These are phyloP conservation scores for Hysterium pulicare DNA, from an alignment of 2,329 filamentous ascomycete species.

Conservation along the genomic window DNA sequence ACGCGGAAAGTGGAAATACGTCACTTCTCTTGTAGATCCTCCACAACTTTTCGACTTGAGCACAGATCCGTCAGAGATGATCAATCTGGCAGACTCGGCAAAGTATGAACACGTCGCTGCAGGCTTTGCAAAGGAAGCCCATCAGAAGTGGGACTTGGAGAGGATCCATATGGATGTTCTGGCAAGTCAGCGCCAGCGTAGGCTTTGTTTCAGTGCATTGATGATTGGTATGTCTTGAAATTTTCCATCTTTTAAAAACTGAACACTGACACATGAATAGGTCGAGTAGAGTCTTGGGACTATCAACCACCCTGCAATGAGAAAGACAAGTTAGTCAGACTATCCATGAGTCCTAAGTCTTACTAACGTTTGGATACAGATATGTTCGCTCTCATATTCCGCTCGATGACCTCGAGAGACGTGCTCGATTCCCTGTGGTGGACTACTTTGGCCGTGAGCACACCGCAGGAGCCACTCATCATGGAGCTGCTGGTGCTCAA, in stretches of 20 bases:
- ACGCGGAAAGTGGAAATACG: conserved; percentile 85
- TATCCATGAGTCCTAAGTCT: neutral
- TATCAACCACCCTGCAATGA: conserved; percentile 72
- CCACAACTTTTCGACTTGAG: conserved; percentile 80
- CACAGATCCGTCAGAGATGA: conserved; percentile 71
- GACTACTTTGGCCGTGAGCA: conserved; percentile 42
- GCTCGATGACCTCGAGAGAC: conserved; percentile 74
- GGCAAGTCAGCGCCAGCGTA: conserved; percentile 72
- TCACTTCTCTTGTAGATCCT: conserved; percentile 78
- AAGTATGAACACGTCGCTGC: conserved; percentile 41
- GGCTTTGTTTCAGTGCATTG: conserved; percentile 76
- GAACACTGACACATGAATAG: conserved; percentile 12
- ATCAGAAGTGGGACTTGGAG: conserved; percentile 75
- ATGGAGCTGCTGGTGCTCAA: conserved; percentile 32
- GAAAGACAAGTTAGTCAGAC: conserved; percentile 56
- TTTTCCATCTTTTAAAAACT: too few relatives aligned
- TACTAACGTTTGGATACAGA: too few relatives aligned
- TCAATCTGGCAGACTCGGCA: conserved; percentile 59
- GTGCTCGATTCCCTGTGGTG: conserved; percentile 65
- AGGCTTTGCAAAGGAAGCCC: conserved; percentile 71
- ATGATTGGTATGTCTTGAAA: conserved; percentile 62
- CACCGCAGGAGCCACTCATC: conserved; percentile 30
- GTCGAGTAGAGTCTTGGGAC: conserved; percentile 69
- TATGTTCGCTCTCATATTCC: conserved; percentile 84
- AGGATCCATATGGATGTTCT: conserved; percentile 72